Evolutionary conservation across 495 filamentous ascomycete species (phyloP), one percentile per base, ranked within the genome.

Genomic region (Apiosordaria backusii): DNA sequence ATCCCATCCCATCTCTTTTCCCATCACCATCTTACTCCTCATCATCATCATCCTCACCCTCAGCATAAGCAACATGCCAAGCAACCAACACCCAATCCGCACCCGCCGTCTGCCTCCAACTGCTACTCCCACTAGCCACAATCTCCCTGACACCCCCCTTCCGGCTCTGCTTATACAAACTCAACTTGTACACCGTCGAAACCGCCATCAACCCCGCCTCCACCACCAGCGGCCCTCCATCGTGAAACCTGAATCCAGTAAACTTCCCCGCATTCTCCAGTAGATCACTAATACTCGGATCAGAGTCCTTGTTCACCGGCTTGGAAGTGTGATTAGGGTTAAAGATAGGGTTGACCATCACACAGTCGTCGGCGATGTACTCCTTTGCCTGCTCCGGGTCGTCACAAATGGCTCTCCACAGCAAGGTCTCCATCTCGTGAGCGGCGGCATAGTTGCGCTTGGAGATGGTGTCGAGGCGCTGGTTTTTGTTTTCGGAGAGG

Each of bases 381-480:
- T 78, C 75, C 16, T 67, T 66, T 0, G 74, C 71, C 0, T 68
- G 52, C 26, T 72, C 69, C 53, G 73, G 73, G 26, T 70, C 67
- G 74, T 78, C 75, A 72, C 71, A 74, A 10, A 78, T 65, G 16
- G 75, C 72, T 61, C 76, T 74, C 76, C 76, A 78, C 10, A 78
- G 66, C 0, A 77, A 63, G 2, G 72, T 76, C 63, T 78, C 76
- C 60, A 74, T 68, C 63, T 78, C 75, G 27, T 59, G 62, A 13
- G 73, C 76, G n/a, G 74, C 67, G 19, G 70, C 70, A 66, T 78
- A 70, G 75, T 78, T 78, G 70, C 76, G 76, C 68, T 76, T 73
- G 54, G 66, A 71, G 68, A 78, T 78, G 67, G 76, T 77, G 72
- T 78, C 67, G 61, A 75, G 73, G 13, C 74, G 76, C 23, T 60